These are phyloP conservation scores for Nannochloris sp. DNA, from an alignment of 139 green algal genomes.

Conservation along the genomic window DNA sequence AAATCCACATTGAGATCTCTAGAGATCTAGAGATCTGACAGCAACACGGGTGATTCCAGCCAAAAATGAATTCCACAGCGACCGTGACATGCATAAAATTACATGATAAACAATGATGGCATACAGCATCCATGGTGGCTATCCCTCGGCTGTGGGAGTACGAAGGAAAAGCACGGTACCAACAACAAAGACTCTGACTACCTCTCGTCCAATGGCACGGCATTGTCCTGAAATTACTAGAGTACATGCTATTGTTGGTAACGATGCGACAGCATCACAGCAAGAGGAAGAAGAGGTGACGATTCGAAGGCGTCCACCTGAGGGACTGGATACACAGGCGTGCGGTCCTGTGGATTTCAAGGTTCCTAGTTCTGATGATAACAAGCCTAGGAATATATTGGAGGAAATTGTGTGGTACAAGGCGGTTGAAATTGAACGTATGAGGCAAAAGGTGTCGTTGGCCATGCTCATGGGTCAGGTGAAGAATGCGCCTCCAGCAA, in stretches of 20 bases:
- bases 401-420: slow-evolving; percentile 99
- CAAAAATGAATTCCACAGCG: too few relatives aligned
- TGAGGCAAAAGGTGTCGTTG: slow-evolving; percentile 49
- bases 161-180: too few relatives aligned
- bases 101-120: too few relatives aligned
- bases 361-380: slow-evolving; percentile 61
- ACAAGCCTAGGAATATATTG: slow-evolving; percentile 92
- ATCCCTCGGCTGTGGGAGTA: too few relatives aligned
- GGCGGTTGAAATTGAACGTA: slow-evolving; percentile 63
- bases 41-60: too few relatives aligned
- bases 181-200: too few relatives aligned
- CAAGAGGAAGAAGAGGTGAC: slow-evolving; percentile 29
- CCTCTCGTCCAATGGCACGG: too few relatives aligned
- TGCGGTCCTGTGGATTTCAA: slow-evolving; percentile 64
- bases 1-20: too few relatives aligned
- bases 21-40: too few relatives aligned
- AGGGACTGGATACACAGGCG: slow-evolving; percentile 50
- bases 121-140: too few relatives aligned
- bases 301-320: slow-evolving; percentile 65
- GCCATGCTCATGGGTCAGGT: slow-evolving; percentile 33
- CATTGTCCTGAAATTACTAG: background rate
- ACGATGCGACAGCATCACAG: background rate
- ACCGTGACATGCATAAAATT: too few relatives aligned
- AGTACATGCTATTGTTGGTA: background rate
- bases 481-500: slow-evolving; percentile 36